A percentile compares a stretch with the other conserved stretches of the same genome.
Conservation (phyloP, 2,329 filamentous ascomycete genomes). For the Bipolaris sorokiniana region DNA sequence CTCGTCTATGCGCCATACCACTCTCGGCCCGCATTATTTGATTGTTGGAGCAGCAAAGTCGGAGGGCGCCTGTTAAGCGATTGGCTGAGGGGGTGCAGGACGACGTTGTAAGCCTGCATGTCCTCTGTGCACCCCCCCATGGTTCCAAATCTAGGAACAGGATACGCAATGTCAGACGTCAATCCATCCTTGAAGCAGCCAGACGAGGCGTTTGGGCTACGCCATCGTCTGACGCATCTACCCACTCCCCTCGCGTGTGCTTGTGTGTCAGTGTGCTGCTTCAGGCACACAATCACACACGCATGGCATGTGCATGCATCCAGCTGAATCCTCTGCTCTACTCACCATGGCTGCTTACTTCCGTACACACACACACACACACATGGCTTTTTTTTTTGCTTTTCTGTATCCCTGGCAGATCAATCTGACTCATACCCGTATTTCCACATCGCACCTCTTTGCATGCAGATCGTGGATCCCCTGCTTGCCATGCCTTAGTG, state of each 20-base stretch:
- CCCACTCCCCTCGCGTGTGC: conserved; percentile 2
- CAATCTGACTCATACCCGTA: conserved; percentile 22
- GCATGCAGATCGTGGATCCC: conserved; percentile 18
- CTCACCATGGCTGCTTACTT: background rate
- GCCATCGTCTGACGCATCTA: conserved; percentile 14
- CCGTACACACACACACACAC: conserved; percentile 31
- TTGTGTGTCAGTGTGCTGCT: background rate
- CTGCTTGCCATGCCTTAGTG: conserved; percentile 6
- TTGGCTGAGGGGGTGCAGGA: background rate
- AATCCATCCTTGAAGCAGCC: conserved; percentile 8
- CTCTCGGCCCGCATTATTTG: background rate
- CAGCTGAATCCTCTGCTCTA: background rate
- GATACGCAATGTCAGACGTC: conserved; percentile 7
- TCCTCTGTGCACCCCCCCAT: background rate
- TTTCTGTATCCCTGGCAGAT: conserved; percentile 31
- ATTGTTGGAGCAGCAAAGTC: background rate
- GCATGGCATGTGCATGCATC: background rate
- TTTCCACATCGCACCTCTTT: conserved; percentile 31
- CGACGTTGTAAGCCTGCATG: background rate
- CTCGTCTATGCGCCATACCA: background rate
- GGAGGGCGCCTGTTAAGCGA: background rate
- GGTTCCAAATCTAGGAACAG: background rate
- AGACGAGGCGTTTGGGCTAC: conserved; percentile 11
- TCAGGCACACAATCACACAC: background rate
- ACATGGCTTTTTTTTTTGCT: conserved; percentile 21